phyloP scores from a whole-genome alignment of 2,329 filamentous ascomycete species.

The Dactylellina parvicollis region DNA sequence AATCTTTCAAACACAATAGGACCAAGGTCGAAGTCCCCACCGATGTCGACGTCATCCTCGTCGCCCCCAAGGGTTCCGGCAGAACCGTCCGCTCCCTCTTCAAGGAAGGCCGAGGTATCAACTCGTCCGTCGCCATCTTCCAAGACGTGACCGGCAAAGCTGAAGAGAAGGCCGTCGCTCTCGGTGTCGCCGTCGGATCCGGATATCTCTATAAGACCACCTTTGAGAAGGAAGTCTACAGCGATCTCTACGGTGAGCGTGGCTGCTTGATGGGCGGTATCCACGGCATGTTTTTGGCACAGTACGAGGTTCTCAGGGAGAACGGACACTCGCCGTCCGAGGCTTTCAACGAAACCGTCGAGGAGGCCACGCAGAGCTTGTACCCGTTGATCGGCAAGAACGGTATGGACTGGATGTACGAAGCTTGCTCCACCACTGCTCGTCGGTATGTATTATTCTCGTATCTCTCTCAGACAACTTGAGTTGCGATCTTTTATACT shows the following conservation, averaged over 20 bases:
- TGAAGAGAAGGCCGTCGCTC: constrained; percentile 95
- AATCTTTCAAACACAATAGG: constrained; percentile 44
- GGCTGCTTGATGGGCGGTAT: constrained; percentile 99
- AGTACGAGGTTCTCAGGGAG: constrained; percentile 99
- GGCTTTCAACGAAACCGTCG: constrained; percentile 99
- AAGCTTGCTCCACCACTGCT: constrained; percentile 98
- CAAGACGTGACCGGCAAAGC: constrained; percentile 98
- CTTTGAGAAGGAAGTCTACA: constrained; percentile 99
- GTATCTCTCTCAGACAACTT: neutral
- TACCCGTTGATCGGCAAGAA: constrained; percentile 95
- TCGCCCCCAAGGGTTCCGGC: constrained; percentile 98
- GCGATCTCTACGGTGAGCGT: constrained; percentile 98
- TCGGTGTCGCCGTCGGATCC: constrained; percentile 92
- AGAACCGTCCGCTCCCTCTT: constrained; percentile 98
- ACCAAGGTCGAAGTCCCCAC: constrained; percentile 97
- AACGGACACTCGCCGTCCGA: constrained; percentile 96
- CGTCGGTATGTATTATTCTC: constrained; percentile 66
- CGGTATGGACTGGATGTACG: constrained; percentile 99
- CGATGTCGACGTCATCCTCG: constrained; percentile 98
- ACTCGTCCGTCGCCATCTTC: constrained; percentile 97
- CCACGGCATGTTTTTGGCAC: constrained; percentile 99
- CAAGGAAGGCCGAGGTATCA: constrained; percentile 99
- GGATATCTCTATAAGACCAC: constrained; percentile 99
- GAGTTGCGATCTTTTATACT: neutral
- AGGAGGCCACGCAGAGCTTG: constrained; percentile 97